phyloP scores from a whole-genome alignment of 768 basidiomycete species.

The Tylopilus plumbeoviolaceoides region DNA sequence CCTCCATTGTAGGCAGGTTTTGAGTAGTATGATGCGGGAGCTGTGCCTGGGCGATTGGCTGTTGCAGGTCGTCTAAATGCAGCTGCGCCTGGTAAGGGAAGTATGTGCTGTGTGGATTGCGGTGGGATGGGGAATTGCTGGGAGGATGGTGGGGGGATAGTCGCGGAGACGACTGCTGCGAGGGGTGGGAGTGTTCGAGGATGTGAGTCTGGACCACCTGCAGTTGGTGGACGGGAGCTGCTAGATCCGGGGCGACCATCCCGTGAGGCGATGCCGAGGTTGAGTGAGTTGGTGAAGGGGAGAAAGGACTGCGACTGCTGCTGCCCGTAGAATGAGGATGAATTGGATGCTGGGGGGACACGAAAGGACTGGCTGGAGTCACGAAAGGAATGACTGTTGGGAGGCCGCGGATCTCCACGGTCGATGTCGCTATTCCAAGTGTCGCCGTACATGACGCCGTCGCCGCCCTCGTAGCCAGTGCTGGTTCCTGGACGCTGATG shows the following conservation, averaged over 20 bases:
- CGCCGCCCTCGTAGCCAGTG: conserved; percentile 63
- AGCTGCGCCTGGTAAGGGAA: conserved; percentile 55
- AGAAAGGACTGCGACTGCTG: conserved; percentile 68
- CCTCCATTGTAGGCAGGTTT: conserved; percentile 46
- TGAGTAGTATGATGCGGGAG: conserved; percentile 60
- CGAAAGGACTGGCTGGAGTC: conserved; percentile 81
- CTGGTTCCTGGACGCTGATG: conserved; percentile 67
- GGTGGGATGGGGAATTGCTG: conserved; percentile 36
- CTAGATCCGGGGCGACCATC: conserved; percentile 45
- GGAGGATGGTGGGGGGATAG: conserved; percentile 48
- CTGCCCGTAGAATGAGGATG: conserved; percentile 37
- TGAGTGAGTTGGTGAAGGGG: conserved; percentile 48
- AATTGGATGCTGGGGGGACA: conserved; percentile 46
- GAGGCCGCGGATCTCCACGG: conserved; percentile 34
- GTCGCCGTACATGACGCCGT: conserved; percentile 28
- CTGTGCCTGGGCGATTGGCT: conserved; percentile 64
- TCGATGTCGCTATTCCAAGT: conserved; percentile 38
- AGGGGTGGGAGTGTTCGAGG: conserved; percentile 65
- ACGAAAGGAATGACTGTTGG: conserved; percentile 68
- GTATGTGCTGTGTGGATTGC: conserved; percentile 46
- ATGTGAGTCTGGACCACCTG: conserved; percentile 41
- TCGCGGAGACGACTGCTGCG: conserved; percentile 72
- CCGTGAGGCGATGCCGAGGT: conserved; percentile 40
- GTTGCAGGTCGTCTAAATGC: conserved; percentile 55
- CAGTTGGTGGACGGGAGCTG: conserved; percentile 50